Base-by-base conservation (phyloP, 371 early-diverging fungal species). In the Fennellomyces sp. region DNA sequence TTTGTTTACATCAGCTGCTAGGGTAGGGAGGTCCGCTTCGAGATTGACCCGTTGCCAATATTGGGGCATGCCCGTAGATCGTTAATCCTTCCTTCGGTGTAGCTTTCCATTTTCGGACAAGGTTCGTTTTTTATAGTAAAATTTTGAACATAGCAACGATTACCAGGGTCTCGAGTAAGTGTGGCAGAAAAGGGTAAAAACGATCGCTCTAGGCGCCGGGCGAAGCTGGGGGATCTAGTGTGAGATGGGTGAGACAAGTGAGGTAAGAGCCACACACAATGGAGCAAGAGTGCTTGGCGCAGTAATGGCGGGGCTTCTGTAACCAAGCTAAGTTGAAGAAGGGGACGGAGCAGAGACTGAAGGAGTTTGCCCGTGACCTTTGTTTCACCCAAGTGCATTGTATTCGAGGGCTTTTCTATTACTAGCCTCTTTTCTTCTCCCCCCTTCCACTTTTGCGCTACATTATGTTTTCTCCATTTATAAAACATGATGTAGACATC, bases 401-500 rank as follows among this genome's bases (percentile, higher is more conserved):
- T 41, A n/a, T n/a, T n/a, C n/a, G 41, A 41, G 41, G 8, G 15
- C 41, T 41, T 28, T 48, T 23, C 23, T 13, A 48, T 35, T 48
- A 12, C 30, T 33, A 13, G 15, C 19, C 21, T 26, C 45, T 28
- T 47, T 26, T 23, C 31, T 21, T 57, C 29, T 11, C 29, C 41
- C 27, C 25, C 49, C 49, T 49, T 11, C 28, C 28, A 38, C 26
- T 36, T 35, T 53, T 28, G 50, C 15, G 21, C 52, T 17, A 33
- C 19, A 52, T 52, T 29, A 29, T 33, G 35, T 33, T 33, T 52
- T 33, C 33, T 19, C 52, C 45, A 5, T 45, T 23, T 45, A 45
- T 52, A 29, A 52, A 52, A 52, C 52, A 52, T 52, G 52, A 52
- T 33, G 33, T 33, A 31, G 52, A 52, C 52, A 17, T 29, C 25